Evolutionary conservation across 2,329 filamentous ascomycete species (phyloP).

Genomic region (Ophiostoma pallidulum): DNA sequence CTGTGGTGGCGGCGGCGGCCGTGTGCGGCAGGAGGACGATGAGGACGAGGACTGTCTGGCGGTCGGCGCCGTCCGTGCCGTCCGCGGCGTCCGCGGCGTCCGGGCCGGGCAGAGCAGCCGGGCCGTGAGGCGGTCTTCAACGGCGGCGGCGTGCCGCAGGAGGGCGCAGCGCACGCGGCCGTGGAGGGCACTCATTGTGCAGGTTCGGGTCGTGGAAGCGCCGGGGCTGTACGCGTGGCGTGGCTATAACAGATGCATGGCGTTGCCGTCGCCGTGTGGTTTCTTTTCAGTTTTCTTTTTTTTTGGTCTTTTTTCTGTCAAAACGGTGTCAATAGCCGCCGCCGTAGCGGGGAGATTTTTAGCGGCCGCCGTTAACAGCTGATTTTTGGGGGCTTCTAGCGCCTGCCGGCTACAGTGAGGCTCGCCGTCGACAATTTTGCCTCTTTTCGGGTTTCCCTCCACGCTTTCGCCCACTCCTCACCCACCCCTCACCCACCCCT

Average conservation of each 20-base stretch:
- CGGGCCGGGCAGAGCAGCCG: no score
- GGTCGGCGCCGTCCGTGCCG: not conserved
- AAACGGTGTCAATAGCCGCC: not conserved
- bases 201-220: not conserved
- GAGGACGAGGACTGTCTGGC: no score
- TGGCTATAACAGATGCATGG: not conserved
- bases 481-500: not conserved
- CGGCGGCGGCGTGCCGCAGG: not conserved
- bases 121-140: no score
- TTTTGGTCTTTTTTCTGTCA: not conserved
- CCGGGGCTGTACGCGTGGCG: not conserved
- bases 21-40: not conserved
- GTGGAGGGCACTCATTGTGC: constrained; percentile 8
- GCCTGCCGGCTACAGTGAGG: not conserved
- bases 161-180: constrained; percentile 7
- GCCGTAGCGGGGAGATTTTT: not conserved
- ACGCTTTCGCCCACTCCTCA: no score
- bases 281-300: not conserved
- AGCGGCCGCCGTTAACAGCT: not conserved
- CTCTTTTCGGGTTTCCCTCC: no score
- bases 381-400: not conserved
- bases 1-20: not conserved
- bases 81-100: no score
- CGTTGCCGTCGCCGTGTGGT: not conserved
- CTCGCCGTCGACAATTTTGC: not conserved